phyloP scores from a whole-genome alignment of 306 rosid genomes.

The Mimosa pudica region DNA sequence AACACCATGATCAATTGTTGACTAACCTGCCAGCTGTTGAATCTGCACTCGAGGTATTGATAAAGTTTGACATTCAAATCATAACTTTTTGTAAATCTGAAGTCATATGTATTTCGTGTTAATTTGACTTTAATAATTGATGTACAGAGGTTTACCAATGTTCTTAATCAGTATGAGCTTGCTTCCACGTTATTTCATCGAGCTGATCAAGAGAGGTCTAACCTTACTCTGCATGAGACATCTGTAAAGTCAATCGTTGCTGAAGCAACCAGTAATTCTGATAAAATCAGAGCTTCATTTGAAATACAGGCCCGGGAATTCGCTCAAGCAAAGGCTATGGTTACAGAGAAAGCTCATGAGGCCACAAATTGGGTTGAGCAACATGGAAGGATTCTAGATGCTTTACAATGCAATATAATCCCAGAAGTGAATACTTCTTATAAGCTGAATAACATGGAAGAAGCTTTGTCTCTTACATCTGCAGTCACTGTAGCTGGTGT shows the following conservation, averaged over 20 bases:
- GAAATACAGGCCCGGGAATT: constrained; percentile 90
- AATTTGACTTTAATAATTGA: constrained; percentile 40
- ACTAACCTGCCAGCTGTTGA: constrained; percentile 82
- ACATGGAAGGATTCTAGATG: constrained; percentile 90
- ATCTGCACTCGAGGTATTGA: constrained; percentile 85
- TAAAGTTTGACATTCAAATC: constrained; percentile 20
- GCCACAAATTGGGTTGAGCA: constrained; percentile 89
- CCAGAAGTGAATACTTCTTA: constrained; percentile 56
- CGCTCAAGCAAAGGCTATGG: constrained; percentile 71
- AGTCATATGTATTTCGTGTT: constrained; percentile 6
- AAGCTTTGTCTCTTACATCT: constrained; percentile 79
- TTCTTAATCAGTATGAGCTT: constrained; percentile 72
- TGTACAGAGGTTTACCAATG: constrained; percentile 79
- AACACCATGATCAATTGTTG: constrained; percentile 93
- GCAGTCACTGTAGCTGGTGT: constrained; percentile 87
- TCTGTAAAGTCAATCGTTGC: constrained; percentile 87
- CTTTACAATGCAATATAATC: constrained; percentile 71
- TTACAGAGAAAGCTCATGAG: constrained; percentile 93
- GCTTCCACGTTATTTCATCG: constrained; percentile 65
- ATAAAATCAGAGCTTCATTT: constrained; percentile 68
- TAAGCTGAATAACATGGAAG: constrained; percentile 61
- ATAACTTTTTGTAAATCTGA: constrained; percentile 12
- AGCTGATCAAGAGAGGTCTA: constrained; percentile 90
- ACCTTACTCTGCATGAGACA: constrained; percentile 71
- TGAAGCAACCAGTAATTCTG: constrained; percentile 74